Conservation (phyloP, 768 basidiomycete genomes). For the Zangia roseola region DNA sequence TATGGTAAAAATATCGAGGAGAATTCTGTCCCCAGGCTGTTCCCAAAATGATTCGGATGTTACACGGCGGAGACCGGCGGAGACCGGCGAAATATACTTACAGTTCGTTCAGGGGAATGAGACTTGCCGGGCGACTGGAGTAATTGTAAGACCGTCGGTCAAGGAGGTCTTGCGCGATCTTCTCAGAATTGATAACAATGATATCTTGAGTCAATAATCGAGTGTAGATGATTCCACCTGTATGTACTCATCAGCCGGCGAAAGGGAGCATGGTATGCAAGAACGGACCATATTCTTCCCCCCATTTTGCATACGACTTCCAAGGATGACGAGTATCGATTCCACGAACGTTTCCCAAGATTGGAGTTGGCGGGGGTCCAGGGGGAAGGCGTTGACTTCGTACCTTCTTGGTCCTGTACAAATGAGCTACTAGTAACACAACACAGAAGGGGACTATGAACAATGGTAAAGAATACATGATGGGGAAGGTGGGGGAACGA, state of each 20-base stretch:
- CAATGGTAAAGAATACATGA: conserved; percentile 3
- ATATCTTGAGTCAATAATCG: conserved; percentile 24
- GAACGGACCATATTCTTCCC: conserved; percentile 17
- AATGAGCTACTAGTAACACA: conserved; percentile 3
- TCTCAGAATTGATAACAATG: conserved; percentile 26
- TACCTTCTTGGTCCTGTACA: conserved; percentile 10
- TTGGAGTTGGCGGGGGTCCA: conserved; percentile 19
- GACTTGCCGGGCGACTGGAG: conserved; percentile 21
- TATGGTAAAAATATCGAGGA: conserved; percentile 26
- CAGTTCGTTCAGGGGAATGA: conserved; percentile 19
- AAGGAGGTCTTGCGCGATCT: conserved; percentile 24
- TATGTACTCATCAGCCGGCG: not conserved
- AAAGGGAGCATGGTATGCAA: not conserved
- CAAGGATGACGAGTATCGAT: conserved; percentile 21
- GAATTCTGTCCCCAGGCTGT: conserved; percentile 26
- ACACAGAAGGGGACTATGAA: conserved; percentile 9
- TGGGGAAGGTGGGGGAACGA: not conserved
- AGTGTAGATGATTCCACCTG: conserved; percentile 24
- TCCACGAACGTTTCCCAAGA: conserved; percentile 20
- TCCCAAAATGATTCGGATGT: not conserved
- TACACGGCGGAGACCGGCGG: not conserved
- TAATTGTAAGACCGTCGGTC: conserved; percentile 22
- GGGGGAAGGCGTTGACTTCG: conserved; percentile 18
- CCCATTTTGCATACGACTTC: conserved; percentile 22
- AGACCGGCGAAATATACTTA: conserved; percentile 1